These are phyloP conservation scores for Solanum rostratum DNA, from an alignment of 257 asterid species.

Conservation along the genomic window DNA sequence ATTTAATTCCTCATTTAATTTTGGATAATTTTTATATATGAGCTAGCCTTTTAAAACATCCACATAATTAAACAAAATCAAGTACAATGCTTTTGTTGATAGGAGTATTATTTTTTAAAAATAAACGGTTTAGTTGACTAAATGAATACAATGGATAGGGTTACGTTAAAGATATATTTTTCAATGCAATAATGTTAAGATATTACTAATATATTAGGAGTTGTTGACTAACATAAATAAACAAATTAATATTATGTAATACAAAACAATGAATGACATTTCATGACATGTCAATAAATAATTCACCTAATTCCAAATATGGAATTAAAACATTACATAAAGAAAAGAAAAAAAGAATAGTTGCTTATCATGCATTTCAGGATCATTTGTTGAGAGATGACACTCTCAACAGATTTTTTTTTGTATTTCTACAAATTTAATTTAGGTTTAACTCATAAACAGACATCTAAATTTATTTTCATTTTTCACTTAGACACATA, in stretches of 20 bases:
- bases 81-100: neutral
- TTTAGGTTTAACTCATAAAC: neutral
- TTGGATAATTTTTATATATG: neutral
- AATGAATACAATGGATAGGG: neutral
- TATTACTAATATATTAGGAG: neutral
- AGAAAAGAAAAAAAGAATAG: too few species aligned
- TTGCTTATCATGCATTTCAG: neutral
- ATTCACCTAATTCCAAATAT: neutral
- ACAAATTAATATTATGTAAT: neutral
- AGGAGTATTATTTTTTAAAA: neutral
- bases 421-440: fast-evolving
- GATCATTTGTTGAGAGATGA: neutral
- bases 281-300: neutral
- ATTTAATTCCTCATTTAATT: neutral
- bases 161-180: neutral
- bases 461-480: too few species aligned
- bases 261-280: too few species aligned
- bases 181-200: neutral
- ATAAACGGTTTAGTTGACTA: neutral
- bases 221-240: neutral
- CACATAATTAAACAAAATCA: neutral
- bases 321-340: neutral
- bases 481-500: too few species aligned
- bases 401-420: too few species aligned
- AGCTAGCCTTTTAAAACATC: neutral